These are phyloP conservation scores for Solanum ahanhuiri DNA, from an alignment of 257 asterid species.

Conservation along the genomic window DNA sequence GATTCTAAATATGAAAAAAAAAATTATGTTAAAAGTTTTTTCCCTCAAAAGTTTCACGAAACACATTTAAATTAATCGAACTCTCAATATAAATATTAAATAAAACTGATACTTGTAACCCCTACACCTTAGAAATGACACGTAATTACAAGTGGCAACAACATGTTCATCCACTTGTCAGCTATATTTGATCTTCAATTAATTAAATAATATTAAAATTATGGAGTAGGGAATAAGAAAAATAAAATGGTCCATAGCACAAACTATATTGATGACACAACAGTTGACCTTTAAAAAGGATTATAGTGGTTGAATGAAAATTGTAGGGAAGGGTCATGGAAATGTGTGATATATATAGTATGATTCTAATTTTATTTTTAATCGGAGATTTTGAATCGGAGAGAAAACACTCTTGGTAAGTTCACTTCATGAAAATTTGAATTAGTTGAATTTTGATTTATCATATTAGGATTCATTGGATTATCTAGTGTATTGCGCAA, in stretches of 20 bases:
- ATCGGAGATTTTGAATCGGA: not conserved
- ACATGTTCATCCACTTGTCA: not conserved
- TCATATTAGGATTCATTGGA: too few species aligned
- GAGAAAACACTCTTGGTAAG: not conserved
- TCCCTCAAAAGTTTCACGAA: fast-evolving
- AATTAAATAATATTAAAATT: not conserved
- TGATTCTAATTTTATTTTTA: not conserved
- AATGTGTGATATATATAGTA: not conserved
- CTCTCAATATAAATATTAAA: fast-evolving
- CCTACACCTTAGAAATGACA: not conserved
- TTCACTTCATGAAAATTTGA: not conserved
- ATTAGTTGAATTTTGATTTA: not conserved
- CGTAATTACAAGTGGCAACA: not conserved
- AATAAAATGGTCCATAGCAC: not conserved
- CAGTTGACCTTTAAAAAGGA: not conserved
- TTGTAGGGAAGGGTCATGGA: not conserved
- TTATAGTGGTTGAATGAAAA: not conserved
- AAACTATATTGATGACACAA: not conserved
- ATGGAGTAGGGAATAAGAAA: not conserved
- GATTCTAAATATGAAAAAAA: too few species aligned
- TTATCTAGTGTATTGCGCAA: too few species aligned
- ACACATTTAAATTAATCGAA: not conserved
- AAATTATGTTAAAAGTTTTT: too few species aligned
- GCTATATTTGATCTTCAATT: not conserved
- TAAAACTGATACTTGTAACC: not conserved